Evolutionary conservation across 2,329 filamentous ascomycete genomes (phyloP).

Genomic region (Pestalotiopsis sp.): DNA sequence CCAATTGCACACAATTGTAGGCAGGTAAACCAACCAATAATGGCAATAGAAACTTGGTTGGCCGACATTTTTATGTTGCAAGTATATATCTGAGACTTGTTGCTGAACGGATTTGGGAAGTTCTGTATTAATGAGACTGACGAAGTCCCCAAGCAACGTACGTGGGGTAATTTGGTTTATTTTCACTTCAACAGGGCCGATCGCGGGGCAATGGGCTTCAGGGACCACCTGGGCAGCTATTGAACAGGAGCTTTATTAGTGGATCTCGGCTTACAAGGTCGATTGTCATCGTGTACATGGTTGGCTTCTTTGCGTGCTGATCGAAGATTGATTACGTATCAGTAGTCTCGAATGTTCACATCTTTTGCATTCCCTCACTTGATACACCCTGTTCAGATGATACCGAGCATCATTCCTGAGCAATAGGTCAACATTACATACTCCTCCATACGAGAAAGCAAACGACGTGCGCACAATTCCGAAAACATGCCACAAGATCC

Average conservation of each 20-base stretch:
- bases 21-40: conserved; percentile 37
- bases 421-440: neutral
- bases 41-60: conserved; percentile 52
- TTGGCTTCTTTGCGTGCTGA: neutral
- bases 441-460: neutral
- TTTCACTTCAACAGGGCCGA: conserved; percentile 19
- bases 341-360: too few species aligned
- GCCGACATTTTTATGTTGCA: conserved; percentile 22
- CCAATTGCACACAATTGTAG: neutral
- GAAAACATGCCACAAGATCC: conserved; percentile 63
- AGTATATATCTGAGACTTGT: conserved; percentile 34
- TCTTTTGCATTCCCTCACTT: neutral
- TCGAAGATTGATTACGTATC: neutral
- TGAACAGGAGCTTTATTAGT: neutral
- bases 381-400: neutral
- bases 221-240: neutral
- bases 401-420: neutral
- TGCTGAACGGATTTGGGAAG: neutral
- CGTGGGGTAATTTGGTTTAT: conserved; percentile 20
- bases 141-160: conserved; percentile 7
- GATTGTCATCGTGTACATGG: neutral
- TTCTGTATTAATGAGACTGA: neutral
- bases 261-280: neutral
- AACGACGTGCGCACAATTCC: neutral
- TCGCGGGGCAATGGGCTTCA: conserved; percentile 26